Evolutionary conservation across 192 early-diverging fungal species (phyloP), one percentile per base, ranked within the genome.

Genomic region (Phycomyces nitens): DNA sequence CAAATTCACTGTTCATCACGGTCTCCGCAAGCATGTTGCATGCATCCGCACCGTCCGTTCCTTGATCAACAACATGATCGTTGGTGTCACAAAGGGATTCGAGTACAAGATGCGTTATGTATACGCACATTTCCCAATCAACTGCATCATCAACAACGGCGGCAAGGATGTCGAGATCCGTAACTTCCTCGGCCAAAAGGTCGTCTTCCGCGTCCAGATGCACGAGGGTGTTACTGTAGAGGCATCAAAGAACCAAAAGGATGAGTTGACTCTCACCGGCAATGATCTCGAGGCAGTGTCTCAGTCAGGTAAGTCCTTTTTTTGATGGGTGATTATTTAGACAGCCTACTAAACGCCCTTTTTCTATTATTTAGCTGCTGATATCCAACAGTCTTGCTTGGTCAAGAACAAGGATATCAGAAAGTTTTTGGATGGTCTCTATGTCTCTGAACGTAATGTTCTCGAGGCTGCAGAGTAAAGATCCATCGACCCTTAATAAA

Each of bases 331-430:
- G n/a, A n/a, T n/a, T n/a, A n/a, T n/a, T n/a, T n/a, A n/a, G n/a
- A n/a, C n/a, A n/a, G n/a, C n/a, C n/a, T n/a, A n/a, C n/a, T n/a
- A n/a, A n/a, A n/a, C n/a, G n/a, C n/a, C n/a, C n/a, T n/a, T n/a
- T n/a, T n/a, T n/a, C n/a, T n/a, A n/a, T n/a, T n/a, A n/a, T n/a
- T n/a, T 16, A 77, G 90, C 96, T 75, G 96, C 96, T 51, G 81
- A 86, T 69, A 99, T 99, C 79, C 93, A 97, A 82, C 95, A 97
- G 80, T 86, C 92, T 68, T 88, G 85, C 71, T 81, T 85, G 53
- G 95, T 94, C 76, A 92, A 89, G 81, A 95, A 95, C 86, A 99
- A 99, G 91, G 96, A 99, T 96, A 99, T 99, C 84, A 93, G 96
- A 85, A 99, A 99, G 86, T 76, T 76, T 62, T 71, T 76, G 65